These are phyloP conservation scores for Clarireedia monteithiana DNA, from an alignment of 2,329 filamentous ascomycete genomes.

Conservation along the genomic window DNA sequence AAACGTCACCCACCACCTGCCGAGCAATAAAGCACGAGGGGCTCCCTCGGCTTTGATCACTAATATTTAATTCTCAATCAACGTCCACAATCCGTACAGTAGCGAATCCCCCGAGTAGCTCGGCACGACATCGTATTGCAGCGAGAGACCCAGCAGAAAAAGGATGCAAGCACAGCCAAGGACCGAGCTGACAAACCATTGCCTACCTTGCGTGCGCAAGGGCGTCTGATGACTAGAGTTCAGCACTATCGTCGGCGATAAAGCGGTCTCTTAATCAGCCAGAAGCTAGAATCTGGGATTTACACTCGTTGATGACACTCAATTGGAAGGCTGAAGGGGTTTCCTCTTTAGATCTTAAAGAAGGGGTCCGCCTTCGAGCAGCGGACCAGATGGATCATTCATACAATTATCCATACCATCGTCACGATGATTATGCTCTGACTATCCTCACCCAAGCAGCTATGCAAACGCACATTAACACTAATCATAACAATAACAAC, in stretches of 20 bases:
- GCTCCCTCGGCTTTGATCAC: neutral
- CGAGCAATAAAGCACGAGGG: neutral
- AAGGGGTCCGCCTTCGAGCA: neutral
- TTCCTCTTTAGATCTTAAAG: neutral
- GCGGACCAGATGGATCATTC: conserved; percentile 15
- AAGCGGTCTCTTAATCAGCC: neutral
- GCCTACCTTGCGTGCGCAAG: no score
- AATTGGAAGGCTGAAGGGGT: neutral
- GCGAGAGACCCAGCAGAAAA: no score
- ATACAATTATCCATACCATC: conserved; percentile 9
- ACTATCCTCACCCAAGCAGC: conserved; percentile 23
- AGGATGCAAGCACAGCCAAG: no score
- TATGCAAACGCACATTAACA: conserved; percentile 12
- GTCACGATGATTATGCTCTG: conserved; percentile 22
- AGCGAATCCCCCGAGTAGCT: no score
- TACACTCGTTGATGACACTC: neutral
- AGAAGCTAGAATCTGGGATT: neutral
- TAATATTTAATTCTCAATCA: neutral
- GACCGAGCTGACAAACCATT: no score
- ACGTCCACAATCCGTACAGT: no score
- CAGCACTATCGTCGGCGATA: conserved; percentile 1
- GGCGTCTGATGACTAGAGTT: neutral
- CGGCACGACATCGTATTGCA: no score
- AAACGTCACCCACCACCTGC: neutral
- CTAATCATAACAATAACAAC: neutral